Conservation (phyloP, 495 filamentous ascomycete genomes). For the Daldinia vernicosa region DNA sequence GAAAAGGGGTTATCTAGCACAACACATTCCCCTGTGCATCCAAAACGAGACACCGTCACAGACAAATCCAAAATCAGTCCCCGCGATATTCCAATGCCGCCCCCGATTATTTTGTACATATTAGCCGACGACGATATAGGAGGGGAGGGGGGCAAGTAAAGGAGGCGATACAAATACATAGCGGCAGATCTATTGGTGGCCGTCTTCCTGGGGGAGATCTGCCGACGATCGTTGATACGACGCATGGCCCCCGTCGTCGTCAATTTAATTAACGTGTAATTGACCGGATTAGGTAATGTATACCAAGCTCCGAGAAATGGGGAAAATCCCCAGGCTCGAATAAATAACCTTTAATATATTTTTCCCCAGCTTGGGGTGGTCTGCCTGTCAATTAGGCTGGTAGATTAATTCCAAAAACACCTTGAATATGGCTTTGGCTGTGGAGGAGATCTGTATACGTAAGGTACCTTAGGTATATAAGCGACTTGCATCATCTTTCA, state of each 20-base stretch:
- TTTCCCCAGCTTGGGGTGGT: constrained; percentile 19
- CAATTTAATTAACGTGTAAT: constrained; percentile 33
- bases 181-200: constrained; percentile 41
- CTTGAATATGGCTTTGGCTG: constrained; percentile 11
- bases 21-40: not conserved
- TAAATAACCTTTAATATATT: constrained; percentile 40
- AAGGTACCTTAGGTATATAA: constrained; percentile 16
- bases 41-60: not conserved
- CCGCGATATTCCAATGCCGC: constrained; percentile 21
- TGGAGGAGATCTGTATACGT: not conserved
- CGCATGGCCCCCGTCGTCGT: constrained; percentile 16
- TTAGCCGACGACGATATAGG: constrained; percentile 46
- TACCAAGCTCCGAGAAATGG: constrained; percentile 43
- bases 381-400: constrained; percentile 37
- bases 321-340: constrained; percentile 14
- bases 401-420: constrained; percentile 23
- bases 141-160: constrained; percentile 15
- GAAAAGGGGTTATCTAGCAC: not conserved
- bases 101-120: constrained; percentile 22
- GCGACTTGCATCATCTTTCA: constrained; percentile 10
- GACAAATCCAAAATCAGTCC: not conserved
- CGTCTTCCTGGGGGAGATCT: constrained; percentile 41
- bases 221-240: constrained; percentile 41
- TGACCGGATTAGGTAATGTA: constrained; percentile 37
- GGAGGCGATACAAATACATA: constrained; percentile 41